Percentiles rank a stretch among this genome's conserved stretches.
phyloP scores from a whole-genome alignment of 192 early-diverging fungal genomes.

The Thamnidium elegans region DNA sequence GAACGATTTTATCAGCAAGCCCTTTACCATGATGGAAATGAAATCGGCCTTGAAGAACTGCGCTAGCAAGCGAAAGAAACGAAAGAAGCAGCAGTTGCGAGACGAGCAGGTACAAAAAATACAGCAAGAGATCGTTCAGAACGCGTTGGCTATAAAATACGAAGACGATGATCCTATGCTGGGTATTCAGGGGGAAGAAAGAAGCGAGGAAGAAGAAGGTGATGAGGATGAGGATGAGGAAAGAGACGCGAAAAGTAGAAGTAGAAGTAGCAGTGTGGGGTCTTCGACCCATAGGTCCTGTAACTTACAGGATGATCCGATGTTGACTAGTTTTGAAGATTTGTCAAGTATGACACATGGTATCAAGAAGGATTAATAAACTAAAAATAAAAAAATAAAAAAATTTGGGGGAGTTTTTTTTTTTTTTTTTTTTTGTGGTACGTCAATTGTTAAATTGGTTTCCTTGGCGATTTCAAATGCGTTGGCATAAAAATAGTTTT shows the following conservation, averaged over 20 bases:
- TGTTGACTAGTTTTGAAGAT: conserved; percentile 8
- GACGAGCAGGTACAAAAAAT: background rate
- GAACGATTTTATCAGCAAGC: conserved; percentile 56
- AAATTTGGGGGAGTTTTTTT: too few species aligned
- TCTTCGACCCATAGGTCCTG: too few species aligned
- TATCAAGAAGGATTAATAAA: too few species aligned
- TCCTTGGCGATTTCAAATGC: too few species aligned
- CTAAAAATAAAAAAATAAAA: too few species aligned
- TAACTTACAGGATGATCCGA: background rate
- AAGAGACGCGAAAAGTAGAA: background rate
- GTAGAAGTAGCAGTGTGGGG: background rate
- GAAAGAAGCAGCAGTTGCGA: conserved; percentile 17
- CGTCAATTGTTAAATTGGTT: too few species aligned
- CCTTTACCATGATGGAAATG: conserved; percentile 51
- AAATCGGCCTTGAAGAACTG: conserved; percentile 35
- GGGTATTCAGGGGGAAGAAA: background rate
- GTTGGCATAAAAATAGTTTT: too few species aligned
- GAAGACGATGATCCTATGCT: conserved; percentile 1
- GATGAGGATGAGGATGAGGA: too few species aligned
- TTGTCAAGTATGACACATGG: too few species aligned
- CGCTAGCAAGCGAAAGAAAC: conserved; percentile 24
- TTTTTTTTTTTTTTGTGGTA: too few species aligned
- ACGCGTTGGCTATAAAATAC: background rate
- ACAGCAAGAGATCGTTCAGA: background rate
- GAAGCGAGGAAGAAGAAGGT: too few species aligned